Percentiles rank a stretch among this genome's conserved stretches.
Evolutionary conservation across 176 grass and related monocot genomes (phyloP).

Genomic region (Carex myosuroides): DNA sequence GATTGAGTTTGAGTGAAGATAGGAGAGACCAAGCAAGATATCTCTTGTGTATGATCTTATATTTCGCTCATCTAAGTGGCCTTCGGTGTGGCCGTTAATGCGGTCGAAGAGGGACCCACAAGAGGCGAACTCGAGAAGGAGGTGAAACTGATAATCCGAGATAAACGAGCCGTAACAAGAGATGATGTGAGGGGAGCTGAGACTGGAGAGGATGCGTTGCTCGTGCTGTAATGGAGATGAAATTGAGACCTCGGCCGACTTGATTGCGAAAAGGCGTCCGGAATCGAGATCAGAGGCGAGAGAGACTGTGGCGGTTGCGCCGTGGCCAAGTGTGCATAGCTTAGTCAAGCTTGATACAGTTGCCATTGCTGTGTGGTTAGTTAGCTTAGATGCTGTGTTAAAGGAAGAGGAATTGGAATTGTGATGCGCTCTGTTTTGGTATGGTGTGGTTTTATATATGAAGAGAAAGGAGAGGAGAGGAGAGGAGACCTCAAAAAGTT

Average conservation of each 20-base stretch:
- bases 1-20: slow-evolving; percentile 47
- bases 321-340: slow-evolving; percentile 2
- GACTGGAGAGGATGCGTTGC: slow-evolving; percentile 24
- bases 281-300: slow-evolving; percentile 35
- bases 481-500: not conserved
- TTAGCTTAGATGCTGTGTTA: not conserved
- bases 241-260: slow-evolving; percentile 26
- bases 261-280: slow-evolving; percentile 49
- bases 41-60: slow-evolving; percentile 29
- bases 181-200: slow-evolving; percentile 60
- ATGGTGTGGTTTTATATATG: slow-evolving; percentile 9
- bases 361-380: not conserved
- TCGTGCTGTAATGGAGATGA: not conserved
- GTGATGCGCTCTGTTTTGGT: not conserved
- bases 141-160: slow-evolving; percentile 32
- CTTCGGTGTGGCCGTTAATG: slow-evolving; percentile 20
- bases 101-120: slow-evolving; percentile 55
- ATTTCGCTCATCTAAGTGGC: slow-evolving; percentile 34
- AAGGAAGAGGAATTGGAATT: not conserved
- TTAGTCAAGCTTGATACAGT: not conserved
- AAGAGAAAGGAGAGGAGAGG: not conserved
- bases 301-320: slow-evolving; percentile 1
- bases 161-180: slow-evolving; percentile 44
- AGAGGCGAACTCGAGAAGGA: slow-evolving; percentile 64
- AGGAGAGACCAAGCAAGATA: slow-evolving; percentile 45